Base-by-base conservation (phyloP, 2,329 filamentous ascomycete genomes). In the Ophiostoma pallidulum region DNA sequence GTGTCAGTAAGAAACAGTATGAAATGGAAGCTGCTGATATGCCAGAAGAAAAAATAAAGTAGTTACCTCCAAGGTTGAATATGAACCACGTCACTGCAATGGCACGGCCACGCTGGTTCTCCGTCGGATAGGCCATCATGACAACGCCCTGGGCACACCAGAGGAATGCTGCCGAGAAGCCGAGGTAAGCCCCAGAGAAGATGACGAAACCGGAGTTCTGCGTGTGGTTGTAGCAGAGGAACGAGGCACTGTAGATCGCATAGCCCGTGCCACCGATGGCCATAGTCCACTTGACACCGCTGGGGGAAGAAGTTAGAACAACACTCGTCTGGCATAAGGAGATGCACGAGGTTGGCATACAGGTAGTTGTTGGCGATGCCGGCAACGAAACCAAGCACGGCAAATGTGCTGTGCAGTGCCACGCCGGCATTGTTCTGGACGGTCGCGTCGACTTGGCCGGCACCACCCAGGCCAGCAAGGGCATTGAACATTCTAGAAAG, bases 101-200 rank as follows among this genome's bases (percentile, higher is more conserved):
- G 28, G 32, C 28, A 1, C 46, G 41, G 19, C 49, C 49, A 9
- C 37, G 37, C 14, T 51, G 41, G 20, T 32, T 20, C 19, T 51
- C 49, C 1, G 45, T 42, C 4, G 49, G 49, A 35, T 51, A 51
- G 5, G 49, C 28, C 78, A 92, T 89, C 81, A 88, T 88, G 57
- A 88, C 84, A 41, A 82, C 79, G 50, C 84, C 84, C 65, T 89
- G 84, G 0, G 82, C 84, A 33, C 80, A 80, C 84, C 84, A 89
- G 28, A 89, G 70, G 24, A 89, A 70, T 60, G 82, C 84, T 36
- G 84, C 84, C 58, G 82, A 87, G 49, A 85, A 67, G 64, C 84
- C 84, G 39, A 87, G 75, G 49, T 85, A 71, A n/a, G 79, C 79
- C 56, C 84, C 84, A 5, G 84, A 77, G 58, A 87, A 86, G 56